These are phyloP conservation scores for Medicago ruthenica DNA, from an alignment of 306 rosid species.

Conservation along the genomic window DNA sequence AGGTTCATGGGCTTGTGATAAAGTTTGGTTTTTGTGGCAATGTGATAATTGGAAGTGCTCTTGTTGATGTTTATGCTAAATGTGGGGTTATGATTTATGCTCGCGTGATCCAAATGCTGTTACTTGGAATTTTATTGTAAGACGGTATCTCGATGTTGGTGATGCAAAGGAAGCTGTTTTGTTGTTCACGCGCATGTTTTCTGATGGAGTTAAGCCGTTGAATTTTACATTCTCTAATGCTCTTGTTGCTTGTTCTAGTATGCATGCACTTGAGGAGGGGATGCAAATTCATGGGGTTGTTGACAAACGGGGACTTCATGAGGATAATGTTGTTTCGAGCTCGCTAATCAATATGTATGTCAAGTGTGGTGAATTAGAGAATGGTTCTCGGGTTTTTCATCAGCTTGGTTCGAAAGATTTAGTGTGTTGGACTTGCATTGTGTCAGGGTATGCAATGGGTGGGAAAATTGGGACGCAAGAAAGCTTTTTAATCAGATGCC, in stretches of 20 bases:
- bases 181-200: conserved; percentile 65
- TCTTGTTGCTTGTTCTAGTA: conserved; percentile 63
- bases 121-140: conserved; percentile 81
- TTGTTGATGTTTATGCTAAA: conserved; percentile 75
- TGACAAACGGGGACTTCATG: conserved; percentile 56
- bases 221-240: conserved; percentile 68
- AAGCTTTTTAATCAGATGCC: conserved; percentile 70
- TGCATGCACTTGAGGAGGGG: conserved; percentile 60
- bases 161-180: conserved; percentile 57
- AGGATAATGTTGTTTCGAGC: conserved; percentile 60
- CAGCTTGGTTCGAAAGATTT: conserved; percentile 60
- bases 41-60: conserved; percentile 66
- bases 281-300: conserved; percentile 69
- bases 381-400: conserved; percentile 58
- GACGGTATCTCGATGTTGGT: conserved; percentile 69
- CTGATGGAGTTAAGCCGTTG: conserved; percentile 50
- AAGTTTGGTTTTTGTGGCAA: conserved; percentile 62
- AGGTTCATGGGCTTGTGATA: conserved; percentile 59
- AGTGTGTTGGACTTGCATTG: conserved; percentile 75
- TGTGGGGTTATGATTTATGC: conserved; percentile 61
- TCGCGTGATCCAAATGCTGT: conserved; percentile 62
- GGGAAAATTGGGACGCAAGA: conserved; percentile 64
- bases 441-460: conserved; percentile 64
- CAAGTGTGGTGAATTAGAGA: conserved; percentile 62
- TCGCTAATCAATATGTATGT: conserved; percentile 68